Percentiles rank a stretch among this genome's conserved stretches.
Evolutionary conservation across 169 alveolate genomes (phyloP).

Genomic region (Cryptosporidium sp.): DNA sequence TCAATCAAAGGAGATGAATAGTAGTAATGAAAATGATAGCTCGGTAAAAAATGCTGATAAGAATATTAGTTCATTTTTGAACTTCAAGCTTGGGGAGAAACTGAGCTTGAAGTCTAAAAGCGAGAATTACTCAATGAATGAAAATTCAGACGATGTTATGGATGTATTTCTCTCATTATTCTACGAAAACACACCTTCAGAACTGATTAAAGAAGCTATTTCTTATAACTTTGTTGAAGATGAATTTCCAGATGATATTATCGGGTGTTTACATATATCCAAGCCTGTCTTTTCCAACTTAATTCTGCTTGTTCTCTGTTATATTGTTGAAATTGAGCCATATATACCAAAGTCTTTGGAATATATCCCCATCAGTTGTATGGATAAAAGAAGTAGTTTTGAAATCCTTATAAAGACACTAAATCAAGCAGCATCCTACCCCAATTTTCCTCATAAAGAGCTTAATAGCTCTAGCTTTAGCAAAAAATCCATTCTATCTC

Average conservation of each 20-base stretch:
- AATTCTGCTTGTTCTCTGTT: slow-evolving; percentile 40
- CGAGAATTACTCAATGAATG: not conserved
- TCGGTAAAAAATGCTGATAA: not conserved
- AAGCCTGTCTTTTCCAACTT: slow-evolving; percentile 30
- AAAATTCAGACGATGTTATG: slow-evolving; percentile 1
- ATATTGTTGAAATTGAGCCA: slow-evolving; percentile 50
- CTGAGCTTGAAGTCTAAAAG: not conserved
- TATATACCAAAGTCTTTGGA: slow-evolving; percentile 51
- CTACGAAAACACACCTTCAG: slow-evolving; percentile 3
- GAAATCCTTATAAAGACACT: slow-evolving; percentile 1
- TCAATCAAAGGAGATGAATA: not conserved
- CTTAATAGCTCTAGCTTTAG: not conserved
- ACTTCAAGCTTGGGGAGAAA: slow-evolving; percentile 38
- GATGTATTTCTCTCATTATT: slow-evolving; percentile 24
- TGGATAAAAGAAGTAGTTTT: not conserved
- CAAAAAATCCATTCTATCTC: not conserved
- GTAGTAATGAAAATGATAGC: not conserved
- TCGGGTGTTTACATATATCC: not conserved
- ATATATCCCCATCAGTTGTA: not conserved
- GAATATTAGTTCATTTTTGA: slow-evolving; percentile 31
- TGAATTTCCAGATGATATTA: slow-evolving; percentile 18
- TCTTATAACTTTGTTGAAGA: slow-evolving; percentile 18
- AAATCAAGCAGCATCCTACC: not conserved
- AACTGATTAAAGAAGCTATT: slow-evolving; percentile 22
- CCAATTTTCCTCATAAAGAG: not conserved